A percentile compares a stretch with the other conserved stretches of the same genome.
Evolutionary conservation across 768 basidiomycete species (phyloP).

Genomic region (Sistotremastrum niveocremeum): DNA sequence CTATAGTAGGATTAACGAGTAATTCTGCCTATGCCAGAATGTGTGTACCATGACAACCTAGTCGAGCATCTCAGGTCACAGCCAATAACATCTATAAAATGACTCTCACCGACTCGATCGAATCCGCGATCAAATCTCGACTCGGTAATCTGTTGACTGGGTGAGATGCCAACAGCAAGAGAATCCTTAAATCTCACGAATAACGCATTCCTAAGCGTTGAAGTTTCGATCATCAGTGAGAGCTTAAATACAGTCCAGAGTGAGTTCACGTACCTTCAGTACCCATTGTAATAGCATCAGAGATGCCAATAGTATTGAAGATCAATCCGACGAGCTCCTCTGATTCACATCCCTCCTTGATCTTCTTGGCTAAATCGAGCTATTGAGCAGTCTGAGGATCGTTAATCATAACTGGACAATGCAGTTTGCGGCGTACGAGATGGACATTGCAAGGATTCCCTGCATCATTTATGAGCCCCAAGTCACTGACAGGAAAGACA

Average conservation of each 20-base stretch:
- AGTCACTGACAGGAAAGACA: constrained; percentile 1
- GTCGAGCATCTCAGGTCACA: not conserved
- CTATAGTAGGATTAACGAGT: not conserved
- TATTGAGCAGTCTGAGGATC: constrained; percentile 15
- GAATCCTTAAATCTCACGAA: constrained; percentile 37
- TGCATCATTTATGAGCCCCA: constrained; percentile 10
- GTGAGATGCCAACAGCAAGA: not conserved
- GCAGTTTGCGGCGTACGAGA: constrained; percentile 33
- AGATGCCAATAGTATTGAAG: constrained; percentile 78
- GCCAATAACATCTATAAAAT: not conserved
- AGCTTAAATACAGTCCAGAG: not conserved
- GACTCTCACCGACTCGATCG: constrained; percentile 60
- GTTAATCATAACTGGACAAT: constrained; percentile 2
- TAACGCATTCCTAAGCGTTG: constrained; percentile 61
- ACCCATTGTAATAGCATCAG: constrained; percentile 85
- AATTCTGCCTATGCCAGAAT: not conserved
- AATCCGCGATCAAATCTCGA: constrained; percentile 83
- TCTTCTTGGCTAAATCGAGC: constrained; percentile 67
- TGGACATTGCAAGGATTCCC: constrained; percentile 84
- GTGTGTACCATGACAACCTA: constrained; percentile 42
- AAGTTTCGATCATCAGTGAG: constrained; percentile 1
- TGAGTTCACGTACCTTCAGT: constrained; percentile 49
- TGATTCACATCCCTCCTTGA: constrained; percentile 72
- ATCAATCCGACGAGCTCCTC: constrained; percentile 72
- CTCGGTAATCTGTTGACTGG: constrained; percentile 48